Evolutionary conservation across 1,284 basidiomycete genomes (phyloP).

Genomic region (Calocybe gambosa): DNA sequence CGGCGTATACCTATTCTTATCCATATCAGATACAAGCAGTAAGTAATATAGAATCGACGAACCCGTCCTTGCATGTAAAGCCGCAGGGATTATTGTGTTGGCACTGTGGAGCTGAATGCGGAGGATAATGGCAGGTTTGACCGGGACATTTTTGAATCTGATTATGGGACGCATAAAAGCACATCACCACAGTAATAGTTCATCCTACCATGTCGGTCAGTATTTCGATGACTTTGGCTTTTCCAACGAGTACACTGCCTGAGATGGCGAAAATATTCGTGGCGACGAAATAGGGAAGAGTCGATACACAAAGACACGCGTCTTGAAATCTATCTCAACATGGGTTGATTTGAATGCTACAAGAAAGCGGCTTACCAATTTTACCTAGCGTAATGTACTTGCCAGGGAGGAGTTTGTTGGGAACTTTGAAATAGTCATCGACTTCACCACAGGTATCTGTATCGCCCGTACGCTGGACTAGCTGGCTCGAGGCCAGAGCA

Average conservation of each 20-base stretch:
- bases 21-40: not conserved
- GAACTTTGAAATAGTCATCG: conserved; percentile 26
- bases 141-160: conserved; percentile 22
- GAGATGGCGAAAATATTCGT: conserved; percentile 25
- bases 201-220: conserved; percentile 30
- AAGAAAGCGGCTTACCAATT: conserved; percentile 23
- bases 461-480: conserved; percentile 12
- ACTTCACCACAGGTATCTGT: conserved; percentile 37
- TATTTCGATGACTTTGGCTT: conserved; percentile 20
- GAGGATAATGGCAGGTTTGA: conserved; percentile 37
- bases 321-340: conserved; percentile 20
- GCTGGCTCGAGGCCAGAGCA: conserved; percentile 8
- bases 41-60: conserved; percentile 11
- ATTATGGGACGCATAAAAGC: not conserved
- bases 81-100: conserved; percentile 32
- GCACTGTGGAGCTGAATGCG: conserved; percentile 33
- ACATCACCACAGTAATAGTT: not conserved
- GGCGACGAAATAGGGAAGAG: conserved; percentile 27
- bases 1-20: conserved; percentile 20
- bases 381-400: conserved; percentile 24
- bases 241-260: conserved; percentile 29
- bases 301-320: conserved; percentile 35
- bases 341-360: not conserved
- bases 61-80: conserved; percentile 43
- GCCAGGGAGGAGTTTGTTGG: conserved; percentile 19